Evolutionary conservation across 176 grass and related monocot genomes (phyloP).

Genomic region (Panicum miliaceum): DNA sequence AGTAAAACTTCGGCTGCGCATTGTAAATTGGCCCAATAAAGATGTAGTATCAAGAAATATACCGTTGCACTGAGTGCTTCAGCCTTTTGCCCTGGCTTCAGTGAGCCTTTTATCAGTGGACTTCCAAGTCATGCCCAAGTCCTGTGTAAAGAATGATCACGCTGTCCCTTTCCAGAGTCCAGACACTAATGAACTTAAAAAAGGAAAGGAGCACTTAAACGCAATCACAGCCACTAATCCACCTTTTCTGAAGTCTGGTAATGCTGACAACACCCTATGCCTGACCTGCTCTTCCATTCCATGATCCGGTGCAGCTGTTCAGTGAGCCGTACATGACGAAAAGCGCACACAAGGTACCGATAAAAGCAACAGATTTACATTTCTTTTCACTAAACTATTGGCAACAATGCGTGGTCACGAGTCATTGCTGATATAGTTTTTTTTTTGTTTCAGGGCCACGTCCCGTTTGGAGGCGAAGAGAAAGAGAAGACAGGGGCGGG

Average conservation of each 20-base stretch:
- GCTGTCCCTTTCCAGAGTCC: conserved; percentile 25
- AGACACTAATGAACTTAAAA: conserved; percentile 14
- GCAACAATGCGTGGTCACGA: background rate
- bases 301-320: conserved; percentile 61
- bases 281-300: conserved; percentile 10
- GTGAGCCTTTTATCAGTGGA: conserved; percentile 27
- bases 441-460: conserved; percentile 34
- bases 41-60: background rate
- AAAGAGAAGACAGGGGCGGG: conserved; percentile 34
- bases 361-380: background rate
- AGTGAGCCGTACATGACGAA: conserved; percentile 68
- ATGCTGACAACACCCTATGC: conserved; percentile 8
- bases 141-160: conserved; percentile 18
- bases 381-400: background rate
- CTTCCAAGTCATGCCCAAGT: conserved; percentile 40
- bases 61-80: background rate
- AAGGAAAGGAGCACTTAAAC: background rate
- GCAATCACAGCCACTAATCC: conserved; percentile 5
- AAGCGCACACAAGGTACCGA: conserved; percentile 56
- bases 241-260: conserved; percentile 29
- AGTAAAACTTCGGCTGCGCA: background rate
- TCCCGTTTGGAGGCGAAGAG: conserved; percentile 49
- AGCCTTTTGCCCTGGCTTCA: background rate
- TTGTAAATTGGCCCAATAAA: background rate
- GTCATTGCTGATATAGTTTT: background rate